Evolutionary conservation across 495 filamentous ascomycete species (phyloP), one percentile per base, ranked within the genome.

Genomic region (Astrocystis sublimbata): DNA sequence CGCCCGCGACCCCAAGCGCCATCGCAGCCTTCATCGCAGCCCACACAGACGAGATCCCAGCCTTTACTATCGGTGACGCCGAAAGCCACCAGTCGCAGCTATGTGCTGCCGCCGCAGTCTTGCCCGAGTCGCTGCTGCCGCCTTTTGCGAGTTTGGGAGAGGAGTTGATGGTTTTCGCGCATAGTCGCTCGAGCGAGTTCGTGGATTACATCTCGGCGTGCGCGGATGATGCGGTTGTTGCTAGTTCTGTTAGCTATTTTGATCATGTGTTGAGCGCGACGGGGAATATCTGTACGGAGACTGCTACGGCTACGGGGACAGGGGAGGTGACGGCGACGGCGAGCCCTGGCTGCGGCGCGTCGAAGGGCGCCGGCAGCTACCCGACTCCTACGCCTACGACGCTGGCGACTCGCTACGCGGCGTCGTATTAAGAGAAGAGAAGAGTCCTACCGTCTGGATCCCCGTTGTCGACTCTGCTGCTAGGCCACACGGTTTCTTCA

Each of bases 271-370:
- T 54, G 50, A 40, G 9, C 50, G 26, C 26, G 6, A 54, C 50
- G 19, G 50, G 50, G 19, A 54, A 54, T 33, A 54, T 54, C 33
- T 54, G 50, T 33, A 54, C 50, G 50, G 50, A 54, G 26, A 54
- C 50, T 31, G 3, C 50, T 13, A 6, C 50, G 26, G 31, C 50
- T 54, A 54, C 50, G n/a, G n/a, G n/a, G n/a, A n/a, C n/a, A n/a
- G n/a, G n/a, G n/a, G n/a, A 17, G 7, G 17, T 19, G 17, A 21
- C 19, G 42, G 42, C 42, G 42, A 17, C n/a, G n/a, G n/a, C n/a
- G n/a, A n/a, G n/a, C n/a, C n/a, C n/a, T n/a, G n/a, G n/a, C n/a
- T n/a, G n/a, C n/a, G n/a, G n/a, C n/a, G n/a, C n/a, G n/a, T n/a
- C n/a, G n/a, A n/a, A n/a, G n/a, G n/a, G n/a, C n/a, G n/a, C n/a